Evolutionary conservation across 2,329 filamentous ascomycete species (phyloP), one percentile per base, ranked within the genome.

Genomic region (Coniochaeta sp.): DNA sequence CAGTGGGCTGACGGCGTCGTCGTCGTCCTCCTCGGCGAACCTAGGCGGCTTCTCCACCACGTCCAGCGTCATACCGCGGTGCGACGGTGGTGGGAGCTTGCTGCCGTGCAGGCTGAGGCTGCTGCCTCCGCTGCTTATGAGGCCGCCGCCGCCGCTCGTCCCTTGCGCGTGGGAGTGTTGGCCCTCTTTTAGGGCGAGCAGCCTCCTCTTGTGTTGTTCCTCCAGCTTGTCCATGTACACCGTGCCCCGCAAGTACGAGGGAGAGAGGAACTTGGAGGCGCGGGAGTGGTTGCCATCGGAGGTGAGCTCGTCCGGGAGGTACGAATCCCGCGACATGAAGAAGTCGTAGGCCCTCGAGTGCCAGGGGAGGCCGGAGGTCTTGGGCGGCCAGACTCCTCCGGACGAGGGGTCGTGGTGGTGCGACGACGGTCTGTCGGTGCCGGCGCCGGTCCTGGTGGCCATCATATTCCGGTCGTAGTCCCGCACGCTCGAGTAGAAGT

Each of bases 31-130:
- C 38, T 75, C 26, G 17, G 57, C 28, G 59, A 58, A 69, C 1
- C 79, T 73, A 0, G 88, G 83, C 32, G 85, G 77, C 64, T 90
- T 87, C 75, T 97, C 93, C 66, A 96, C 87, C 62, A 96, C 81
- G 68, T 96, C 91, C 72, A 91, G 91, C 17, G 89, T 86, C 75
- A 96, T 85, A 22, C 91, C 92, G 59, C 89, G 83, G 73, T 96
- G 88, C 32, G 81, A 78, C 5, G 76, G 72, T 3, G 88, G 79
- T 22, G 82, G 75, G 68, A 86, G 82, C 71, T 85, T 86, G 61
- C 71, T 65, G 42, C 58, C 58, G 72, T 83, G 81, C 60, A 88
- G 72, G 67, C 68, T 74, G 64, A 65, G 79, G 71, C 79, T 83
- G 75, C 67, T 73, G 40, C 66, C n/a, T n/a, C n/a, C 78, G 71